A percentile compares a stretch with the other conserved stretches of the same genome.
These are phyloP conservation scores for Cadophora luteo-olivacea DNA, from an alignment of 2,329 filamentous ascomycete species.

Conservation along the genomic window DNA sequence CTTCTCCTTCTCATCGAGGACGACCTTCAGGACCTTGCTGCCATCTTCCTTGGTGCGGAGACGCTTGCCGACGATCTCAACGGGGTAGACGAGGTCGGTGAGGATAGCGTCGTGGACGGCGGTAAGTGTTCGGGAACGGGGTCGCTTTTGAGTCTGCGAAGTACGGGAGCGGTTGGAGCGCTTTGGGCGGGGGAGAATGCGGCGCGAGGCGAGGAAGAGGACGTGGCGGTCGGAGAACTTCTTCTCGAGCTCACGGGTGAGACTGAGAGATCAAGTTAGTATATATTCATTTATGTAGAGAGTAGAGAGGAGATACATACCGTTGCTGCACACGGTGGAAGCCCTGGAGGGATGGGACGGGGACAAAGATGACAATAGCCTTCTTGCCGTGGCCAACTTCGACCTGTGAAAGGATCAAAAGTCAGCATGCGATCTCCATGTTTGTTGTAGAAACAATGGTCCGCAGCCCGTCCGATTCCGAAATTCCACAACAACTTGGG, in stretches of 20 bases:
- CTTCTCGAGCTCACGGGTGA: slow-evolving; percentile 99
- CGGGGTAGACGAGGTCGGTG: slow-evolving; percentile 96
- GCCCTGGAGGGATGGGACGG: slow-evolving; percentile 95
- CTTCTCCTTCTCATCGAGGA: slow-evolving; percentile 99
- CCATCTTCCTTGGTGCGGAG: slow-evolving; percentile 98
- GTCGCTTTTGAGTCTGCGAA: slow-evolving; percentile 98
- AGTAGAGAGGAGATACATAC: slow-evolving; percentile 62
- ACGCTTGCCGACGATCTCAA: slow-evolving; percentile 99
- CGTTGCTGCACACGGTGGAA: slow-evolving; percentile 99
- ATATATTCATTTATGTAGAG: background rate
- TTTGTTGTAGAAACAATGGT: slow-evolving; percentile 55
- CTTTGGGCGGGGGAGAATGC: slow-evolving; percentile 98
- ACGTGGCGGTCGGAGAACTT: slow-evolving; percentile 99
- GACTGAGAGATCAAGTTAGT: slow-evolving; percentile 56
- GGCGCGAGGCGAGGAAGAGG: slow-evolving; percentile 97
- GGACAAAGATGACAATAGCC: slow-evolving; percentile 99
- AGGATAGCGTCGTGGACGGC: slow-evolving; percentile 99
- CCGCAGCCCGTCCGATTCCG: slow-evolving; percentile 78
- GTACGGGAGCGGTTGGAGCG: slow-evolving; percentile 96
- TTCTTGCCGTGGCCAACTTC: slow-evolving; percentile 99
- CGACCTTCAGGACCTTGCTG: slow-evolving; percentile 97
- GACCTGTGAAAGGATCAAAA: slow-evolving; percentile 76
- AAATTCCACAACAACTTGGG: slow-evolving; percentile 55
- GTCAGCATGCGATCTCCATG: slow-evolving; percentile 81
- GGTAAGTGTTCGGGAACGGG: slow-evolving; percentile 95